phyloP scores from a whole-genome alignment of 345 rosid genomes.

The Dipteronia sinensis region DNA sequence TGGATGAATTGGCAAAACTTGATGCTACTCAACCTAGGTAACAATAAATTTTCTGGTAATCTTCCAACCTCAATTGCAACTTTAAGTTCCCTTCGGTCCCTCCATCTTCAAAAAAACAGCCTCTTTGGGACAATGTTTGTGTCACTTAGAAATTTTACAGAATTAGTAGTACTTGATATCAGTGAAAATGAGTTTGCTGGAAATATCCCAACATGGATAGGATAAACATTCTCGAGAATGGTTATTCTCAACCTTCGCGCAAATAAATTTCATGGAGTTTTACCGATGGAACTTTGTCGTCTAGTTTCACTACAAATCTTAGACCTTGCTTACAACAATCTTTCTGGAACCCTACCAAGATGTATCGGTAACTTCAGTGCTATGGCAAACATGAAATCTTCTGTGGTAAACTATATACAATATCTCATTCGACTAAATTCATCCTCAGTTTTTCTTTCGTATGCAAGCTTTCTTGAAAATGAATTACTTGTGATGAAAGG shows the following conservation, averaged over 20 bases:
- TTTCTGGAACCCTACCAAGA: constrained; percentile 11
- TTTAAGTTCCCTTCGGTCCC: not conserved
- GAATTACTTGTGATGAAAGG: not conserved
- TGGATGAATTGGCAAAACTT: constrained; percentile 12
- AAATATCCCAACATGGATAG: constrained; percentile 7
- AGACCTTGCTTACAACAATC: constrained; percentile 18
- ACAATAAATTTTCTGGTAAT: constrained; percentile 13
- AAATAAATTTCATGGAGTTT: constrained; percentile 1
- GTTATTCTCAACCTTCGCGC: not conserved
- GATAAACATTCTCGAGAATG: not conserved
- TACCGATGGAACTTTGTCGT: not conserved
- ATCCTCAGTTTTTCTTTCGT: too few species aligned
- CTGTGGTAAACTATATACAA: too few species aligned
- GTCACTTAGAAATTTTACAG: not conserved
- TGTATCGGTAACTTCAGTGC: constrained; percentile 6
- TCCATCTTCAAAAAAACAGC: not conserved
- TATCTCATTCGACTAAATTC: not conserved
- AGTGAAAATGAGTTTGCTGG: constrained; percentile 14
- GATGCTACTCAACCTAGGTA: too few species aligned
- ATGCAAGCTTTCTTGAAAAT: too few species aligned
- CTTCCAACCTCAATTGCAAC: constrained; percentile 2
- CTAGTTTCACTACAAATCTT: not conserved
- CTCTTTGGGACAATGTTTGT: not conserved
- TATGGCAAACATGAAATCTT: not conserved
- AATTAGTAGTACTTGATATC: not conserved